These are phyloP conservation scores for Persicaria tinctoria DNA, from an alignment of 148 eudicot species.

Conservation along the genomic window DNA sequence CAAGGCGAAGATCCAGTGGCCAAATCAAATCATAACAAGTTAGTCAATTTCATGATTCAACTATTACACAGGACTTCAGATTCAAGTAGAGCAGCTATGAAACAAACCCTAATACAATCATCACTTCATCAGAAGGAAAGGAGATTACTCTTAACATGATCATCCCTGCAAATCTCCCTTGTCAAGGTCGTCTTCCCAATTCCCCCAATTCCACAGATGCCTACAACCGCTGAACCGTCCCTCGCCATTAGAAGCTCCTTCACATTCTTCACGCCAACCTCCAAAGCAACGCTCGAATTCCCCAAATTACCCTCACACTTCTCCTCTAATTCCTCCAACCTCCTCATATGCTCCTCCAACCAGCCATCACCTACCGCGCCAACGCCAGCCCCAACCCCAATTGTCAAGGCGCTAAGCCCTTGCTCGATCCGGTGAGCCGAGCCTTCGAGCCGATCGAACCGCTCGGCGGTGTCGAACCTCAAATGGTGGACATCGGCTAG, in stretches of 20 bases:
- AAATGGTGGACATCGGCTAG: constrained; percentile 86
- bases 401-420: constrained; percentile 46
- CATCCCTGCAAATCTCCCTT: constrained; percentile 55
- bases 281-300: constrained; percentile 45
- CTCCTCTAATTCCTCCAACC: constrained; percentile 37
- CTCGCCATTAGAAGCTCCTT: constrained; percentile 58
- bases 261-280: constrained; percentile 55
- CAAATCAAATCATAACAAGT: constrained; percentile 2
- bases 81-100: neutral
- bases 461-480: constrained; percentile 45
- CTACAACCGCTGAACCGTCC: constrained; percentile 33
- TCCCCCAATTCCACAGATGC: constrained; percentile 80
- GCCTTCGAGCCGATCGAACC: constrained; percentile 52
- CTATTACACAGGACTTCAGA: neutral
- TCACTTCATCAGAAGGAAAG: neutral
- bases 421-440: constrained; percentile 41
- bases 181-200: constrained; percentile 90
- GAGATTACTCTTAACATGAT: constrained; percentile 40
- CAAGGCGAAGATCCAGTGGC: neutral
- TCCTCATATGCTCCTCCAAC: constrained; percentile 48
- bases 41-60: neutral
- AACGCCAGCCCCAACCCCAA: constrained; percentile 30
- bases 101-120: neutral
- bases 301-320: constrained; percentile 36
- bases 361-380: constrained; percentile 29